phyloP scores from a whole-genome alignment of 2,329 filamentous ascomycete species.

The Dactylellina leptospora region DNA sequence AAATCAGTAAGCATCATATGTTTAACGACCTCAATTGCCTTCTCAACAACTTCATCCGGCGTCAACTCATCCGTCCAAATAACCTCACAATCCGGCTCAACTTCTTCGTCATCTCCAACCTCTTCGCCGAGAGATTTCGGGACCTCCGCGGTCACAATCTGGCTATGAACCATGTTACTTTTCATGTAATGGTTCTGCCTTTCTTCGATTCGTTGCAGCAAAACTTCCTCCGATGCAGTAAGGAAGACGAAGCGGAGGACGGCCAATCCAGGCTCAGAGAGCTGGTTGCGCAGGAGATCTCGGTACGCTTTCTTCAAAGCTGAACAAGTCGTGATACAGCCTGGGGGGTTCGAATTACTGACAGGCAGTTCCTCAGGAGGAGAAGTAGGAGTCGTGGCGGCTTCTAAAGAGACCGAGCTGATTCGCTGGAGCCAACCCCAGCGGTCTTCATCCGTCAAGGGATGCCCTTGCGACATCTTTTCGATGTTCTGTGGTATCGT shows the following conservation, averaged over 20 bases:
- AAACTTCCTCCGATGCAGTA: slow-evolving; percentile 42
- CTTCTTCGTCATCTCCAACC: slow-evolving; percentile 6
- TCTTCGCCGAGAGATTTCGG: slow-evolving; percentile 10
- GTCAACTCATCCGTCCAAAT: slow-evolving; percentile 42
- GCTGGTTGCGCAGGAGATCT: slow-evolving; percentile 35
- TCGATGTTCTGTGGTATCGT: slow-evolving; percentile 71
- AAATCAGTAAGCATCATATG: slow-evolving; percentile 31
- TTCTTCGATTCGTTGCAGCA: slow-evolving; percentile 38
- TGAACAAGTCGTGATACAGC: slow-evolving; percentile 93
- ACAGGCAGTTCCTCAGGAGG: slow-evolving; percentile 65
- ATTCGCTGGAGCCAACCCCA: slow-evolving; percentile 94
- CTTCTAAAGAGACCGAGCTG: slow-evolving; percentile 66
- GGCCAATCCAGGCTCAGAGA: slow-evolving; percentile 20
- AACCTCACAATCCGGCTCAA: slow-evolving; percentile 37
- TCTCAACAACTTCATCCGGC: slow-evolving; percentile 42
- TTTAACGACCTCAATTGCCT: slow-evolving; percentile 33
- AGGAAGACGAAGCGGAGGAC: slow-evolving; percentile 36
- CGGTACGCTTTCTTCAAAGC: slow-evolving; percentile 73
- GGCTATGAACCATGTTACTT: slow-evolving; percentile 43
- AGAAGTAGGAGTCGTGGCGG: slow-evolving; percentile 13
- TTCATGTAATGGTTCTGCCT: slow-evolving; percentile 50
- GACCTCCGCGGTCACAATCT: slow-evolving; percentile 47
- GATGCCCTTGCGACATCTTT: slow-evolving; percentile 86
- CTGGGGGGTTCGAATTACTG: slow-evolving; percentile 68
- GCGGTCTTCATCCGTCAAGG: slow-evolving; percentile 89